phyloP scores from a whole-genome alignment of 2,329 filamentous ascomycete species.

The Penicillium sp. region DNA sequence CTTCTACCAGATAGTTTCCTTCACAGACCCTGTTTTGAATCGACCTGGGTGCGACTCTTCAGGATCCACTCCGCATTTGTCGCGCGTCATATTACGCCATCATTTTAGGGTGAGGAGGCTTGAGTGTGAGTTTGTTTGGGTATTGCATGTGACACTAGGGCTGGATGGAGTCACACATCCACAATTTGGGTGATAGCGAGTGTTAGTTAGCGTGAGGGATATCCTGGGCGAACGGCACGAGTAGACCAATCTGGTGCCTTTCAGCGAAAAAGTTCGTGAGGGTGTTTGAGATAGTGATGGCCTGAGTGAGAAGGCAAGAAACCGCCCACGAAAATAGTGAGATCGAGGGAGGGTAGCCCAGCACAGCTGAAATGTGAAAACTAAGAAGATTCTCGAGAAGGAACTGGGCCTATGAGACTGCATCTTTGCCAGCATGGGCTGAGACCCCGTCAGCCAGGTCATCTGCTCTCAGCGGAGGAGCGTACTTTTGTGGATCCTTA shows the following conservation, averaged over 20 bases:
- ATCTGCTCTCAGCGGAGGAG: constrained; percentile 9
- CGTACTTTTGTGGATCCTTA: constrained; percentile 9
- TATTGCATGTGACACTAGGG: constrained; percentile 21
- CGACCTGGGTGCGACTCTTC: constrained; percentile 10
- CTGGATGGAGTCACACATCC: constrained; percentile 14
- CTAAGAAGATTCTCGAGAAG: background rate
- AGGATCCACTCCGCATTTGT: background rate
- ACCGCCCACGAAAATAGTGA: background rate
- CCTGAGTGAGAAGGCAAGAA: background rate
- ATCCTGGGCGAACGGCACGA: background rate
- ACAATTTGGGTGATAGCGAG: constrained; percentile 1
- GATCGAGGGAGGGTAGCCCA: background rate
- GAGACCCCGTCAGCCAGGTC: constrained; percentile 14
- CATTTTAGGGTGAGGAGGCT: background rate
- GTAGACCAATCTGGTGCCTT: background rate
- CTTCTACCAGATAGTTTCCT: constrained; percentile 3
- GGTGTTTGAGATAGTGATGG: background rate
- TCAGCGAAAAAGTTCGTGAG: background rate
- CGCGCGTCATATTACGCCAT: constrained; percentile 7
- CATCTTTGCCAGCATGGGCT: background rate
- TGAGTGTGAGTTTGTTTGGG: background rate
- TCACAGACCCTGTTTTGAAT: constrained; percentile 9
- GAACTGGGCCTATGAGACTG: constrained; percentile 11
- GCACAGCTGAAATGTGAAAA: constrained; percentile 11
- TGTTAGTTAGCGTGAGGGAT: background rate